Percentiles rank a stretch among this genome's conserved stretches.
Conservation (phyloP, 2,329 filamentous ascomycete species). For the Cladosporium sp. region DNA sequence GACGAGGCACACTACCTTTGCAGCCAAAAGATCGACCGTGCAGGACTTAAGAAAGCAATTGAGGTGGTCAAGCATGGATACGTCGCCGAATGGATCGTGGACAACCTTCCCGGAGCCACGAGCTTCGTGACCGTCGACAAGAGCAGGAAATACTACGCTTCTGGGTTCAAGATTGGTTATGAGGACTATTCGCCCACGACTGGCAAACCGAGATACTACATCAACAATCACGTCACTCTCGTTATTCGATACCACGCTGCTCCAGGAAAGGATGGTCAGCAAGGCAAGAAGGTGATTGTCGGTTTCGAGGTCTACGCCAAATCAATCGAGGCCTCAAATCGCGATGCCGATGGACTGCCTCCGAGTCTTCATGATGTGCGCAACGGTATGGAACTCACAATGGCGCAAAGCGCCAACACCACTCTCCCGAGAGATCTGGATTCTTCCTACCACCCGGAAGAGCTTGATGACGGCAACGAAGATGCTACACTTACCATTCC, state of each 20-base stretch:
- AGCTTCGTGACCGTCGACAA: constrained; percentile 85
- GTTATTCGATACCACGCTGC: constrained; percentile 73
- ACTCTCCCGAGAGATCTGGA: constrained; percentile 49
- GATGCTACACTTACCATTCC: constrained; percentile 66
- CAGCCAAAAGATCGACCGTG: constrained; percentile 59
- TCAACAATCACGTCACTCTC: constrained; percentile 86
- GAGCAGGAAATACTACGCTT: constrained; percentile 78
- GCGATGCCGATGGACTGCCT: constrained; percentile 63
- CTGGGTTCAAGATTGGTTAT: constrained; percentile 84
- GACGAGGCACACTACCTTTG: constrained; percentile 69
- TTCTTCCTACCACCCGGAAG: constrained; percentile 56
- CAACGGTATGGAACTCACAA: constrained; percentile 63
- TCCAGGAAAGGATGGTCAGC: constrained; percentile 61
- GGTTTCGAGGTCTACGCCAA: constrained; percentile 89
- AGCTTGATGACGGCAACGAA: constrained; percentile 53
- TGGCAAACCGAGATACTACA: constrained; percentile 61
- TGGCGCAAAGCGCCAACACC: constrained; percentile 56
- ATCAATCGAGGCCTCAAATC: constrained; percentile 62
- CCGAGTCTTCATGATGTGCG: constrained; percentile 59
- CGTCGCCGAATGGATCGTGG: constrained; percentile 89
- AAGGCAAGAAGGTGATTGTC: constrained; percentile 73
- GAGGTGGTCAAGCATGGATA: constrained; percentile 74
- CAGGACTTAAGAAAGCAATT: constrained; percentile 62
- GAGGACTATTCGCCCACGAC: constrained; percentile 59
- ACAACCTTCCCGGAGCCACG: constrained; percentile 83